Evolutionary conservation across 805 yeast genomes (phyloP).

Genomic region (Isabelozyma pseudorhagii): DNA sequence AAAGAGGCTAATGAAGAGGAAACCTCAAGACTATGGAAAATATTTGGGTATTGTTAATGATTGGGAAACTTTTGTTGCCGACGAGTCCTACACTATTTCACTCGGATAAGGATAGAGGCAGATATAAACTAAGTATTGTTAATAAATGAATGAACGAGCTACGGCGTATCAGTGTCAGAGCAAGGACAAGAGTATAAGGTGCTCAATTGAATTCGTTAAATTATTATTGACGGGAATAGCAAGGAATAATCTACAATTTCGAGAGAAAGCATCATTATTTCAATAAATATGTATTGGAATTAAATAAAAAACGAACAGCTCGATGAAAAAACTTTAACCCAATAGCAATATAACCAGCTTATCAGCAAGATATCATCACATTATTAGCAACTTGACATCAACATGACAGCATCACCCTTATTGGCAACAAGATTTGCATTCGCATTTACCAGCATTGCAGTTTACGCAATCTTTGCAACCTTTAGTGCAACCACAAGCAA

Average conservation of each 20-base stretch:
- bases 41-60: conserved; percentile 20
- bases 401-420: too few relatives aligned
- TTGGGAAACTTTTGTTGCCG: conserved; percentile 29
- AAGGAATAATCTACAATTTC: neutral
- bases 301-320: too few relatives aligned
- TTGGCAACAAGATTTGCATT: neutral
- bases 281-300: neutral
- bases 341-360: neutral
- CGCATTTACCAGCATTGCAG: neutral
- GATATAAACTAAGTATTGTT: too few relatives aligned
- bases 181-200: too few relatives aligned
- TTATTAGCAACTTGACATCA: neutral
- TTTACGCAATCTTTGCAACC: neutral
- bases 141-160: too few relatives aligned
- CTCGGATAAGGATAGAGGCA: conserved; percentile 10
- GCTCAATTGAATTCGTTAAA: neutral
- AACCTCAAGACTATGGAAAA: neutral
- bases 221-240: neutral
- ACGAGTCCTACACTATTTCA: conserved; percentile 20
- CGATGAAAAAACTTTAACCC: neutral
- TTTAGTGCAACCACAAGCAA: neutral
- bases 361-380: neutral
- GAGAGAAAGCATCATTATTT: too few relatives aligned
- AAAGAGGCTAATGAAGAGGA: neutral
- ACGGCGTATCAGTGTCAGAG: too few relatives aligned